These are phyloP conservation scores for Aspergillus glaucus DNA, from an alignment of 2,329 filamentous ascomycete species.

Conservation along the genomic window DNA sequence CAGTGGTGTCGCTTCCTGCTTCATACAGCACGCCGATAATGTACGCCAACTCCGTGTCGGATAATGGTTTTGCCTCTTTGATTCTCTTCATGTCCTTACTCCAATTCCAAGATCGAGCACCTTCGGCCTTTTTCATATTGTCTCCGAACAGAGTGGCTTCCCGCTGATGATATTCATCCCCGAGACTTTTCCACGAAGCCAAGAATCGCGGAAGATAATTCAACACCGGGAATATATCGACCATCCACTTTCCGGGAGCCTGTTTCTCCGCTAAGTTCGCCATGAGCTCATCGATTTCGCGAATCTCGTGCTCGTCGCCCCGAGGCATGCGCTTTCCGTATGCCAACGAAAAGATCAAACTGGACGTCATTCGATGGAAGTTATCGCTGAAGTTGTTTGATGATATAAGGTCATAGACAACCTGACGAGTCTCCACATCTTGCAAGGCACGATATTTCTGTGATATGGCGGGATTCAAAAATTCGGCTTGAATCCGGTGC, in stretches of 20 bases:
- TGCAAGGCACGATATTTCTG: constrained; percentile 38
- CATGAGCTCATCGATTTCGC: constrained; percentile 42
- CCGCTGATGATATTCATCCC: constrained; percentile 10
- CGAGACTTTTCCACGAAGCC: constrained; percentile 31
- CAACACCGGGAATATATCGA: constrained; percentile 39
- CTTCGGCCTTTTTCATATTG: constrained; percentile 10
- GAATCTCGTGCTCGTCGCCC: constrained; percentile 38
- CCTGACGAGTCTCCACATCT: constrained; percentile 43
- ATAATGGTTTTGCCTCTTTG: constrained; percentile 39
- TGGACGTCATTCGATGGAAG: constrained; percentile 45
- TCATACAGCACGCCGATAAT: constrained; percentile 42
- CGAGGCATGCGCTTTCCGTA: constrained; percentile 44
- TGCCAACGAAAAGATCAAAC: constrained; percentile 45
- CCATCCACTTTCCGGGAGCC: constrained; percentile 17
- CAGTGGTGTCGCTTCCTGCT: constrained; percentile 46
- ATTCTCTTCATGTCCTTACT: constrained; percentile 13
- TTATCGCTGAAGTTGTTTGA: constrained; percentile 39
- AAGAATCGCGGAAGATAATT: constrained; percentile 35
- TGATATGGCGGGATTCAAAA: constrained; percentile 23
- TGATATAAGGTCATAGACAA: constrained; percentile 38
- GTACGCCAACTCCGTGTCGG: constrained; percentile 39
- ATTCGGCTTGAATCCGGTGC: constrained; percentile 34
- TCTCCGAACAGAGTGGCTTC: constrained; percentile 15
- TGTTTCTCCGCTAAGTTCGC: neutral
- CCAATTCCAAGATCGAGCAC: constrained; percentile 20